These are phyloP conservation scores for Colletotrichum echinochloae DNA, from an alignment of 2,329 filamentous ascomycete species.

Conservation along the genomic window DNA sequence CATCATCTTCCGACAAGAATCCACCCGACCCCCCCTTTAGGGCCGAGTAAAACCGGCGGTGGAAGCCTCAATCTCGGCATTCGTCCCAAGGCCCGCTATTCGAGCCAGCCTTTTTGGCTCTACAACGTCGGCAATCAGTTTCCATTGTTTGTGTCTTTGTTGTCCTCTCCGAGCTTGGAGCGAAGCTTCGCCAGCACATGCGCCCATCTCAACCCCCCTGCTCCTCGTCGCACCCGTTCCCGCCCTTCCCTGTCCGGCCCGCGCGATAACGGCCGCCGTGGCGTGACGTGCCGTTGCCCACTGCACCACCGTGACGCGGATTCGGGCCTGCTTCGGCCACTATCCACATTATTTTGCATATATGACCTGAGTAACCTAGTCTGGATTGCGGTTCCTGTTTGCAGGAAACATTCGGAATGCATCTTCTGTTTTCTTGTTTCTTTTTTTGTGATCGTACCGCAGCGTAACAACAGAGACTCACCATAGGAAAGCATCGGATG, in stretches of 20 bases:
- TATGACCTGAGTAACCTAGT: not conserved
- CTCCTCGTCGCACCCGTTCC: not conserved
- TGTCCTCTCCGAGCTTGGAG: conserved; percentile 34
- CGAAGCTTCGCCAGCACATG: not conserved
- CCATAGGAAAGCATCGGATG: not conserved
- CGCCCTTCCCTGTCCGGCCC: conserved; percentile 12
- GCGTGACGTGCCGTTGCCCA: conserved; percentile 26
- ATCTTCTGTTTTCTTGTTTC: conserved; percentile 17
- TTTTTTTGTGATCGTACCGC: conserved; percentile 7
- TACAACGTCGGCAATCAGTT: not conserved
- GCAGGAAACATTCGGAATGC: conserved; percentile 14
- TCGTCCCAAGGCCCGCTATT: conserved; percentile 18
- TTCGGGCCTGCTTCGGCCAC: conserved; percentile 10
- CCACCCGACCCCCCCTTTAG: conserved; percentile 26
- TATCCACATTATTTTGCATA: not conserved
- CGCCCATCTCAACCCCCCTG: conserved; percentile 7
- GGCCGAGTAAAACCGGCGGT: conserved; percentile 19
- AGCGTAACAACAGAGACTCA: not conserved
- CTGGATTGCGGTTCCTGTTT: conserved; percentile 11
- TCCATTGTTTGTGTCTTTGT: not conserved
- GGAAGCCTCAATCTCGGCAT: conserved; percentile 32
- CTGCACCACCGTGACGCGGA: conserved; percentile 1
- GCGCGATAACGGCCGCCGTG: conserved; percentile 26
- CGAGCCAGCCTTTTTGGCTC: not conserved
- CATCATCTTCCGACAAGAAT: conserved; percentile 36